Percentiles rank a stretch among this genome's conserved stretches.
Evolutionary conservation across 768 basidiomycete genomes (phyloP).

Genomic region (Heimioporus sp.): DNA sequence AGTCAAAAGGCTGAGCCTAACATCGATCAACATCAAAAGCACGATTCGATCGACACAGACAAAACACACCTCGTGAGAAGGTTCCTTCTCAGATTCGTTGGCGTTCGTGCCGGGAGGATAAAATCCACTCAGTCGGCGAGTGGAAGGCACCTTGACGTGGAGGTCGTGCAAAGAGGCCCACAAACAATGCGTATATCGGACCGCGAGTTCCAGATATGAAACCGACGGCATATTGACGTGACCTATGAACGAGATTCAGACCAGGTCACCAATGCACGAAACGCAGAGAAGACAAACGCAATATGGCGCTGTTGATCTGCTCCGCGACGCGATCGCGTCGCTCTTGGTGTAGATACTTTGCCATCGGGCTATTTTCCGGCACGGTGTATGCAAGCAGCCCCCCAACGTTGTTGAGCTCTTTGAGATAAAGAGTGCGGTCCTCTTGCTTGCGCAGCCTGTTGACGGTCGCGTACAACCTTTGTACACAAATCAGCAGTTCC

Average conservation of each 20-base stretch:
- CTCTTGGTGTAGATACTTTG: slow-evolving; percentile 71
- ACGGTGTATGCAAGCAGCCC: slow-evolving; percentile 81
- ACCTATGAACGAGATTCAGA: slow-evolving; percentile 37
- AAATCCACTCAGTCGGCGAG: slow-evolving; percentile 38
- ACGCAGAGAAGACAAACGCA: slow-evolving; percentile 52
- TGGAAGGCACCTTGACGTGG: slow-evolving; percentile 43
- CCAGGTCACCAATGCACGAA: neutral
- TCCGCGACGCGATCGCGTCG: slow-evolving; percentile 82
- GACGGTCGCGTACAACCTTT: slow-evolving; percentile 65
- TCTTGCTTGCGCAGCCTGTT: slow-evolving; percentile 50
- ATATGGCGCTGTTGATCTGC: slow-evolving; percentile 83
- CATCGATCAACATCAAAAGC: neutral
- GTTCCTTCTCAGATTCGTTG: slow-evolving; percentile 33
- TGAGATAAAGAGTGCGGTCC: slow-evolving; percentile 60
- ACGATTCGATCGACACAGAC: neutral
- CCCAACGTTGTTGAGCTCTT: slow-evolving; percentile 72
- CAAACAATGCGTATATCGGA: slow-evolving; percentile 63
- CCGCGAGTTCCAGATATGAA: slow-evolving; percentile 60
- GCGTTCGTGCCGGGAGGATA: slow-evolving; percentile 37
- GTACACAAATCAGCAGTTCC: slow-evolving; percentile 53
- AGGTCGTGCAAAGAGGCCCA: slow-evolving; percentile 57
- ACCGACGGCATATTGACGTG: slow-evolving; percentile 48
- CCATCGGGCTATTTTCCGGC: slow-evolving; percentile 74
- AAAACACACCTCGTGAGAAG: slow-evolving; percentile 35
- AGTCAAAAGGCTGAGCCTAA: slow-evolving; percentile 52